A percentile compares a stretch with the other conserved stretches of the same genome.
Evolutionary conservation across 140 eudicot species (phyloP).

Genomic region (Erigeron philadelphicus): DNA sequence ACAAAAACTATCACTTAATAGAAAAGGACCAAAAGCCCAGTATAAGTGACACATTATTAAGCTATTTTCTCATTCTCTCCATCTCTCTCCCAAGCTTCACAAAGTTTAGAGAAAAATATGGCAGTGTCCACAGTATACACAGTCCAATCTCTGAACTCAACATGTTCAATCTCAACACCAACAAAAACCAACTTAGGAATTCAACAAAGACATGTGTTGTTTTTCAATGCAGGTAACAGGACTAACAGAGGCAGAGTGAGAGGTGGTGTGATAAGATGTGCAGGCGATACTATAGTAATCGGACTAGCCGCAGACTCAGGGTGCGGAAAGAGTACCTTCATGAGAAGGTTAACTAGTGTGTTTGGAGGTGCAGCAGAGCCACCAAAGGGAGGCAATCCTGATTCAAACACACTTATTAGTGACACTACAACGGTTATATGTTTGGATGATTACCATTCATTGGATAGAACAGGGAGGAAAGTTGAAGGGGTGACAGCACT

Average conservation of each 20-base stretch:
- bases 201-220: conserved; percentile 56
- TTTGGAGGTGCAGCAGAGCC: conserved; percentile 98
- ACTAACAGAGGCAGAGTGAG: conserved; percentile 29
- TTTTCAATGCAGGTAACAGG: conserved; percentile 31
- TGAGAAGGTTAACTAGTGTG: conserved; percentile 91
- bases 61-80: conserved; percentile 27
- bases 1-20: conserved; percentile 36
- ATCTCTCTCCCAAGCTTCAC: conserved; percentile 18
- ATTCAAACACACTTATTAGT: conserved; percentile 85
- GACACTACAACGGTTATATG: conserved; percentile 93
- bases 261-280: conserved; percentile 46
- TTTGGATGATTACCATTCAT: conserved; percentile 86
- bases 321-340: conserved; percentile 92
- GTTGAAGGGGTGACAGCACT: conserved; percentile 91
- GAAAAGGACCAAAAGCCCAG: conserved; percentile 31
- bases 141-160: conserved; percentile 61
- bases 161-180: conserved; percentile 65
- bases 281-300: conserved; percentile 66
- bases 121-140: conserved; percentile 75
- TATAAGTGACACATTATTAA: conserved; percentile 27
- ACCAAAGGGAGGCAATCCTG: conserved; percentile 94
- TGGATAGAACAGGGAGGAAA: conserved; percentile 87
- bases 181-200: conserved; percentile 61
- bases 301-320: conserved; percentile 98
- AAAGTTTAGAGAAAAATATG: conserved; percentile 43